A percentile compares a stretch with the other conserved stretches of the same genome.
Evolutionary conservation across 768 basidiomycete species (phyloP).

Genomic region (Mycena galopus): DNA sequence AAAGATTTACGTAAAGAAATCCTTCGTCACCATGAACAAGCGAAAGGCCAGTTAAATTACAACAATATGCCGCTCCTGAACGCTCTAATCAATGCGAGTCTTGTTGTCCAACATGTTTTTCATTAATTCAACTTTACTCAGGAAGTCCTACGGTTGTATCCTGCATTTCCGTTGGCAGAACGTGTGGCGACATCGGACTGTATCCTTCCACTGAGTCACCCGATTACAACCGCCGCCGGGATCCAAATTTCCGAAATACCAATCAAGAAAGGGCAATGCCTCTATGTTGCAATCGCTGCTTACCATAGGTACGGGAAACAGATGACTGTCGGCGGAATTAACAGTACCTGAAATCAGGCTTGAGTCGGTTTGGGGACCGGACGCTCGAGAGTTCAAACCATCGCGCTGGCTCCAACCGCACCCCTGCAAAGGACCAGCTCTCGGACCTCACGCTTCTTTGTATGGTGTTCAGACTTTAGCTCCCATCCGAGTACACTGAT

Average conservation of each 20-base stretch:
- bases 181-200: constrained; percentile 23
- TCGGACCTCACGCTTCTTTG: not conserved
- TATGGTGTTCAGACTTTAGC: not conserved
- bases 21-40: not conserved
- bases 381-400: constrained; percentile 37
- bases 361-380: constrained; percentile 35
- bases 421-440: not conserved
- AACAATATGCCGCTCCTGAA: not conserved
- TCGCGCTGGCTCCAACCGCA: constrained; percentile 6
- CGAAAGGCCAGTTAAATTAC: not conserved
- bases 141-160: constrained; percentile 3
- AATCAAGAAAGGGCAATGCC: constrained; percentile 24
- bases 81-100: not conserved
- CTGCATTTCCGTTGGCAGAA: not conserved
- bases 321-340: not conserved
- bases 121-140: not conserved
- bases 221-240: constrained; percentile 25
- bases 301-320: constrained; percentile 16
- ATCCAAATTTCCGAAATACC: constrained; percentile 17
- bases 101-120: not conserved
- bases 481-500: not conserved
- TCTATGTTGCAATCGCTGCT: constrained; percentile 28
- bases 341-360: too few species aligned
- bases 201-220: constrained; percentile 28
- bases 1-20: not conserved